Evolutionary conservation across 2,329 filamentous ascomycete species (phyloP), one percentile per base, ranked within the genome.

Genomic region (Botrytis squamosa): DNA sequence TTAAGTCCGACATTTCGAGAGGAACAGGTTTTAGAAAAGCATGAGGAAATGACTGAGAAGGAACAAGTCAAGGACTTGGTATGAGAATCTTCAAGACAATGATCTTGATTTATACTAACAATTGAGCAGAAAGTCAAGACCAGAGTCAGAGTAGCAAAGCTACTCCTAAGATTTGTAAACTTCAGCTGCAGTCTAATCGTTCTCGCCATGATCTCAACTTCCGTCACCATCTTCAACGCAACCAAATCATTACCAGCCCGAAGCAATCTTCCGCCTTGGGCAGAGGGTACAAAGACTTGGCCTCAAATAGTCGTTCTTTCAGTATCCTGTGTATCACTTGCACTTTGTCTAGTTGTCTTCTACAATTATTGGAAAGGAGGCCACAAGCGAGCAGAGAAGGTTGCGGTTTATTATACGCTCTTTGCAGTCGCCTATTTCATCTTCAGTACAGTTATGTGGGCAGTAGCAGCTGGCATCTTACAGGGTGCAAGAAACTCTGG

Each of bases 161-260:
- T 98, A 79, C 89, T 97, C 76, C 90, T 99, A n/a, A 92, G 96
- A 77, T 92, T 94, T 73, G 93, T 98, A 84, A 98, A 95, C 87
- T 98, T 99, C 83, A 94, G 93, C 83, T 99, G 96, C 86, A 95
- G 93, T 82, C 87, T 98, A 75, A 98, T 99, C 81, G 93, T 99
- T 77, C 88, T 99, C 74, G 87, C 94, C 75, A 95, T 99, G 89
- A 86, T 99, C 71, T 91, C 92, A 22, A 89, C 93, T n/a, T 94
- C 93, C 5, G 93, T 99, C 80, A 85, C 90, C 78, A 95, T 99
- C 83, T 99, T 99, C 89, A 94, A 96, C 82, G 89, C 94, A 68
- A 98, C 96, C 74, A 93, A 89, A 81, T 71, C 84, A 25, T 86
- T 99, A 2, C 89, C 94, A 49, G 80, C 89, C 22, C 89, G 95